Conservation (phyloP, 306 rosid species). For the Arachis hypogaea region DNA sequence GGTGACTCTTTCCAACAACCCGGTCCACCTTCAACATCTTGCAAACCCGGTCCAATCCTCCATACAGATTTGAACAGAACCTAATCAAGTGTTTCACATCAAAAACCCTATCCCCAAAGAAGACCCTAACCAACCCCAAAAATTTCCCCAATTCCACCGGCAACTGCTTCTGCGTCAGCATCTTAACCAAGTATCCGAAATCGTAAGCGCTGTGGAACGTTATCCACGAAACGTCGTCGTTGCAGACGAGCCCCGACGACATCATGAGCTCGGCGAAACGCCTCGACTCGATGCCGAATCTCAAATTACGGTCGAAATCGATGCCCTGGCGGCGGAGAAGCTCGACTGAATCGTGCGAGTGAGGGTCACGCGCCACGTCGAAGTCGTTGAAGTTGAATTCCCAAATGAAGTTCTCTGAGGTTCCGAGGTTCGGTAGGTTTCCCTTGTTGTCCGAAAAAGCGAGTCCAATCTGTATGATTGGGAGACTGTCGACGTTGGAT, state of each 20-base stretch:
- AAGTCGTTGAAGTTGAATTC: constrained; percentile 74
- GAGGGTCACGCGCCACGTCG: constrained; percentile 57
- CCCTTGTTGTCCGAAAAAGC: constrained; percentile 58
- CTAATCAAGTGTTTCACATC: constrained; percentile 69
- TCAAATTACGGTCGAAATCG: constrained; percentile 55
- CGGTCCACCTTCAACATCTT: constrained; percentile 48
- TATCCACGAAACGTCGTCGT: constrained; percentile 55
- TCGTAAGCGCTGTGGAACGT: constrained; percentile 77
- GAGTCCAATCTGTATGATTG: constrained; percentile 71
- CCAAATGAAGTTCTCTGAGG: constrained; percentile 48
- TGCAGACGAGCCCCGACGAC: constrained; percentile 75
- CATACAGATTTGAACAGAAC: constrained; percentile 52
- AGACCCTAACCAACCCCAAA: constrained; percentile 45
- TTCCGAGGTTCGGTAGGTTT: constrained; percentile 60
- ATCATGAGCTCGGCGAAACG: constrained; percentile 64
- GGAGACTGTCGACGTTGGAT: constrained; percentile 66
- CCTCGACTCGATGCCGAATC: constrained; percentile 50
- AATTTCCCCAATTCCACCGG: constrained; percentile 51
- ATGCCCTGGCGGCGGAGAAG: constrained; percentile 66
- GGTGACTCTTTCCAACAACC: constrained; percentile 58
- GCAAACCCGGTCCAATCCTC: constrained; percentile 65
- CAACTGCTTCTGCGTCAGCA: constrained; percentile 49
- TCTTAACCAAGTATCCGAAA: constrained; percentile 71
- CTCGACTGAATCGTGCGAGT: constrained; percentile 64
- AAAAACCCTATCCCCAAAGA: constrained; percentile 58